Conservation (phyloP, 306 rosid genomes). For the Medicago truncatula region DNA sequence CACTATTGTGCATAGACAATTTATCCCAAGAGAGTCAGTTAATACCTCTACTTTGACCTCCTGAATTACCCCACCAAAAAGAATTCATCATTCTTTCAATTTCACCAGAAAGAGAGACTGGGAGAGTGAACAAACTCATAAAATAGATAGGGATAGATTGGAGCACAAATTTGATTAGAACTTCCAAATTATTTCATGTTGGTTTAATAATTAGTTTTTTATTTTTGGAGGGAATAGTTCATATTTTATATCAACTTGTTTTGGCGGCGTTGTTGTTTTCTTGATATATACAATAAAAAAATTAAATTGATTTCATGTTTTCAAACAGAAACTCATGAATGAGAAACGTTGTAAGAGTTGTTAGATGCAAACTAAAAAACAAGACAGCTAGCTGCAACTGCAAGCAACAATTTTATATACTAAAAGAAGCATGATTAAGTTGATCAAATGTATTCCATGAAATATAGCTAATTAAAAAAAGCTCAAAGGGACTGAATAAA, state of each 20-base stretch:
- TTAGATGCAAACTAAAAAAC: slow-evolving; percentile 1
- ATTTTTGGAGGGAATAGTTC: background rate
- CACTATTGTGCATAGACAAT: too few relatives aligned
- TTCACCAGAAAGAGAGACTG: too few relatives aligned
- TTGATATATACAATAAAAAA: background rate
- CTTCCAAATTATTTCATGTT: too few relatives aligned
- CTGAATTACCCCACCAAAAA: too few relatives aligned
- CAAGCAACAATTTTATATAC: background rate
- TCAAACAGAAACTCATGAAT: background rate
- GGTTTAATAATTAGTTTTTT: too few relatives aligned
- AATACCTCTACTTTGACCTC: too few relatives aligned
- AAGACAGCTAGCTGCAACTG: slow-evolving; percentile 15
- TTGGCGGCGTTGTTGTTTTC: background rate
- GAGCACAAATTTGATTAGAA: too few relatives aligned
- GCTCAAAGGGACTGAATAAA: background rate
- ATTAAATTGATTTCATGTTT: background rate
- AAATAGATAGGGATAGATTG: too few relatives aligned
- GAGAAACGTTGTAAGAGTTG: background rate
- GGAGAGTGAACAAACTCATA: too few relatives aligned
- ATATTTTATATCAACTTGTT: background rate
- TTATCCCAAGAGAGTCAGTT: too few relatives aligned
- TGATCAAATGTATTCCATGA: background rate
- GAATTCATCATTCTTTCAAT: too few relatives aligned
- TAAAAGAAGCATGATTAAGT: background rate
- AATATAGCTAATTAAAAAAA: background rate